Evolutionary conservation across 2,329 filamentous ascomycete species (phyloP), one percentile per base, ranked within the genome.

Genomic region (Aquanectria penicillioides): DNA sequence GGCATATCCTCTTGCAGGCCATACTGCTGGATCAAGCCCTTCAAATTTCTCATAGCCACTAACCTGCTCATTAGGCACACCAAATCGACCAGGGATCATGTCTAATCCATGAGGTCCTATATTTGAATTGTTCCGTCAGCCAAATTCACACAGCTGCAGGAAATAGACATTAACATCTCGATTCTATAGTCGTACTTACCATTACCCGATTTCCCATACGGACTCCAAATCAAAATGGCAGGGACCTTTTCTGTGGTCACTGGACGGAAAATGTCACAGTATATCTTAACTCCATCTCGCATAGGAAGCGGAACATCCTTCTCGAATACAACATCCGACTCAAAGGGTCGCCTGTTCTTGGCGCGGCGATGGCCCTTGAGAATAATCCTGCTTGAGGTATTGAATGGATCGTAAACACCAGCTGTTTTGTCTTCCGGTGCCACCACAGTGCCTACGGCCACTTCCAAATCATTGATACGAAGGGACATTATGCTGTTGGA

Each of bases 1-100:
- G 4, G 57, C 51, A 12, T 59, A 59, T 7, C 57, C 57, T 18
- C 52, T 23, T 7, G 46, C 52, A 25, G 53, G 28, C 57, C 57
- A 59, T 13, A 53, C 41, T 2, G 57, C 57, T 13, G 57, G 57
- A 22, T 59, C 57, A 6, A 59, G 40, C 1, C 57, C 57, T 26
- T 51, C 48, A 18, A 51, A 51, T 18, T 51, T 49, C 13, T 49
- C 46, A 20, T 49, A 49, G 1, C 46, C 46, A 49, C 46, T 49
- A 5, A 49, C 46, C 5, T 9, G 11, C 3, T 6, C 10, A 11
- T 49, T 15, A 6, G 46, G 46, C 12, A 49, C 46, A n/a, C 46
- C 46, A 20, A 49, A 49, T 6, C 46, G 22, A 18, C 46, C 46
- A 37, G 46, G 46, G 10, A 49, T 25, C 46, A 49, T 49, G 4